A percentile compares a stretch with the other conserved stretches of the same genome.
phyloP scores from a whole-genome alignment of 768 basidiomycete species.

The Lactifluus pinguis region DNA sequence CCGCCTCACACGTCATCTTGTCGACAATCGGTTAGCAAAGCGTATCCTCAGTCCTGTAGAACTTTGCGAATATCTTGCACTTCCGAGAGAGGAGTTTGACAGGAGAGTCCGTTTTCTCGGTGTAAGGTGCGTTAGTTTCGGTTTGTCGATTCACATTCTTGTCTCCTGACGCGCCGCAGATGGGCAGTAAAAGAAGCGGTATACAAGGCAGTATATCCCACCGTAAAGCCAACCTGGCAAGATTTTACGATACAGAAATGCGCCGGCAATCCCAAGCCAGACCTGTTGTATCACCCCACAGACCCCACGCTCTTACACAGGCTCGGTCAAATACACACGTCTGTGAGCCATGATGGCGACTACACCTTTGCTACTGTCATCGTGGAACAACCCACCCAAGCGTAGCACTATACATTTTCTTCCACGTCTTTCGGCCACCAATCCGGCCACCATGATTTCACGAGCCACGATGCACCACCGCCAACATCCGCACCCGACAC shows the following conservation, averaged over 20 bases:
- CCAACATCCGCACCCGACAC: constrained; percentile 19
- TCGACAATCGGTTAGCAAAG: constrained; percentile 41
- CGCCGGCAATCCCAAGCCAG: constrained; percentile 31
- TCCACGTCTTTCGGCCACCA: constrained; percentile 44
- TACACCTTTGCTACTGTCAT: constrained; percentile 64
- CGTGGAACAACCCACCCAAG: constrained; percentile 32
- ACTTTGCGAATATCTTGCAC: constrained; percentile 34
- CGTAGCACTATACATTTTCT: background rate
- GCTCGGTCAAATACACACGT: constrained; percentile 45
- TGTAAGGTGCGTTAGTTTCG: constrained; percentile 50
- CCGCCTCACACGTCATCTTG: constrained; percentile 48
- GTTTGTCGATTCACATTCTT: background rate
- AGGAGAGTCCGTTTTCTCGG: constrained; percentile 46
- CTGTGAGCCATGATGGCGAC: constrained; percentile 77
- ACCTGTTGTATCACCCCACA: constrained; percentile 26
- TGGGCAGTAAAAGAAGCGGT: constrained; percentile 83
- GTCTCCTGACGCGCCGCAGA: constrained; percentile 29
- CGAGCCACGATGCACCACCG: constrained; percentile 28
- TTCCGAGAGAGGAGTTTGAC: constrained; percentile 22
- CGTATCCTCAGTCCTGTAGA: constrained; percentile 52
- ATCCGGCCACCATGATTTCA: constrained; percentile 38
- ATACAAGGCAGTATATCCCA: constrained; percentile 76
- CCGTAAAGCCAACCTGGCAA: constrained; percentile 59
- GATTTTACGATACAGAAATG: constrained; percentile 40
- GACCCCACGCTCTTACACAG: constrained; percentile 18